phyloP scores from a whole-genome alignment of 257 asterid genomes.

The Thymus mandschuricus region DNA sequence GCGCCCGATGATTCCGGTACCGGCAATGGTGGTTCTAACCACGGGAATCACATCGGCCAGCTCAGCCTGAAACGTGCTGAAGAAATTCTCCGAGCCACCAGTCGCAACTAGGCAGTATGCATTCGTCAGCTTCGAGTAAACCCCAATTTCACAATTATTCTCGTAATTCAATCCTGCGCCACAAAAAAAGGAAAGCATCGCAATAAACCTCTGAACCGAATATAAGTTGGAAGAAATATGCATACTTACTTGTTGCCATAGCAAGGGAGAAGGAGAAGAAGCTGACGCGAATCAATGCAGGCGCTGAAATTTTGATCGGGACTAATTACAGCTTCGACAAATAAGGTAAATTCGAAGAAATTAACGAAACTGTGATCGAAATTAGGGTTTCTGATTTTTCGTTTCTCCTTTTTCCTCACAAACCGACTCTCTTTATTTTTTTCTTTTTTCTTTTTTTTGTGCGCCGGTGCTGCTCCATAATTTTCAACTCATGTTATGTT shows the following conservation, averaged over 20 bases:
- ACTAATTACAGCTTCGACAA: no score
- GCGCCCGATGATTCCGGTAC: conserved; percentile 61
- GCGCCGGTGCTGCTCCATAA: no score
- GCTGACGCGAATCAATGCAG: no score
- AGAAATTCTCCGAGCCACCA: conserved; percentile 93
- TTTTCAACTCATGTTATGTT: no score
- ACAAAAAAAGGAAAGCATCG: not conserved
- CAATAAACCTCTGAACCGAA: not conserved
- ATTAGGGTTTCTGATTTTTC: no score
- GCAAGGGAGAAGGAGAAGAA: not conserved
- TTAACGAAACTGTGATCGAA: no score
- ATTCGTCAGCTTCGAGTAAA: conserved; percentile 88
- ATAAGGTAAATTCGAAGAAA: no score
- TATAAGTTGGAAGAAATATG: no score
- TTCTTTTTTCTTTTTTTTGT: no score
- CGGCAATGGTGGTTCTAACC: conserved; percentile 79
- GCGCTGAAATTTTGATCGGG: no score
- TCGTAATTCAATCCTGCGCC: conserved; percentile 80
- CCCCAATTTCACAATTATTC: conserved; percentile 87
- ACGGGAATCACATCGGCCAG: conserved; percentile 79
- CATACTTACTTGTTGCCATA: conserved; percentile 32
- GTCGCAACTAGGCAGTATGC: conserved; percentile 91
- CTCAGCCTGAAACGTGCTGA: conserved; percentile 78
- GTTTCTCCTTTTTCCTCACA: no score
- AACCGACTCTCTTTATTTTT: no score